Evolutionary conservation across 2,329 filamentous ascomycete species (phyloP).

Genomic region (Cladosporium phlei): DNA sequence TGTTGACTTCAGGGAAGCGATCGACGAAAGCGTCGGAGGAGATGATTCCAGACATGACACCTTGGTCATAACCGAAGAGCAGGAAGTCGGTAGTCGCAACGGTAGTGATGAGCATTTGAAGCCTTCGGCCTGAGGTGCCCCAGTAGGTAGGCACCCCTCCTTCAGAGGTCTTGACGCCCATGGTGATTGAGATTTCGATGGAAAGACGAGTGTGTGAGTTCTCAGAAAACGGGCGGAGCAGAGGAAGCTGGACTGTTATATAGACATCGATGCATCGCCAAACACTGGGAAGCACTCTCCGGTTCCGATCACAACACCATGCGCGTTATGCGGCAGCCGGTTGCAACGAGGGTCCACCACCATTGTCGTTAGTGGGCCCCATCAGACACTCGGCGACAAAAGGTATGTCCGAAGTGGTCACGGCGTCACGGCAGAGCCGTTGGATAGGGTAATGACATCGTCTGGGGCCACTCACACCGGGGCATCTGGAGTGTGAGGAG

Average conservation of each 20-base stretch:
- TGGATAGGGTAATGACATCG: slow-evolving; percentile 11
- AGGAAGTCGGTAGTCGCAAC: slow-evolving; percentile 59
- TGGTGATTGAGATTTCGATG: slow-evolving; percentile 6
- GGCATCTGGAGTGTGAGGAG: slow-evolving; percentile 11
- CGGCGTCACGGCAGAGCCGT: slow-evolving; percentile 6
- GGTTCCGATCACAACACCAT: slow-evolving; percentile 7
- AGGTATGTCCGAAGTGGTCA: slow-evolving; percentile 8
- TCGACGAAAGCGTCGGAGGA: slow-evolving; percentile 60
- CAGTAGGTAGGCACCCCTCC: slow-evolving; percentile 22
- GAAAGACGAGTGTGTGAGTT: slow-evolving; percentile 6
- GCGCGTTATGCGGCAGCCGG: slow-evolving; percentile 12
- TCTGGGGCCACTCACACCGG: slow-evolving; percentile 12
- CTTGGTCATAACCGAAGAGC: slow-evolving; percentile 26
- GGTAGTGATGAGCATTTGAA: slow-evolving; percentile 54
- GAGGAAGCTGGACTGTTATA: slow-evolving; percentile 4
- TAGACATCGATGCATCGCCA: slow-evolving; percentile 11
- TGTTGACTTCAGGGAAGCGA: slow-evolving; percentile 40
- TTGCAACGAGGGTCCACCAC: slow-evolving; percentile 8
- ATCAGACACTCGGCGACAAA: slow-evolving; percentile 6
- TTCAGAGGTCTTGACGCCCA: slow-evolving; percentile 17
- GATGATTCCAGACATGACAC: slow-evolving; percentile 49
- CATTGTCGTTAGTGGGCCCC: slow-evolving; percentile 2
- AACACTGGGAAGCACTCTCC: not conserved
- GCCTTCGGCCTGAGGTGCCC: slow-evolving; percentile 30
- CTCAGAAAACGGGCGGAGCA: slow-evolving; percentile 1